Conservation (phyloP, 1,284 basidiomycete genomes). For the Ustilago xerochloae region DNA sequence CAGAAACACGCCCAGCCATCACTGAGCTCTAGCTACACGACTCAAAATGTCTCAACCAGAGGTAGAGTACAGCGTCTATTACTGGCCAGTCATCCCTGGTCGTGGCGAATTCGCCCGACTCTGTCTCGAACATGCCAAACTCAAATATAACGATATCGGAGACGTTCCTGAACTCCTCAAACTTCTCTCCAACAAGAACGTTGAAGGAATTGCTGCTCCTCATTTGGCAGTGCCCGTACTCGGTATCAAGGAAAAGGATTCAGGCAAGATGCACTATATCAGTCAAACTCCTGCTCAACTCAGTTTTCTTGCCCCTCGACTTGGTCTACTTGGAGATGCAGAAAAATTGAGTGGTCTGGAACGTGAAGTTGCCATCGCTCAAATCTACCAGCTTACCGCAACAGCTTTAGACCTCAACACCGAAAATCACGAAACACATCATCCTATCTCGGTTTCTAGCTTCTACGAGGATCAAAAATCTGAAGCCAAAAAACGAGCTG, state of each 20-base stretch:
- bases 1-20: not conserved
- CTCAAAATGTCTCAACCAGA: conserved; percentile 19
- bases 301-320: conserved; percentile 70
- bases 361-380: conserved; percentile 39
- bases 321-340: conserved; percentile 61
- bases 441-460: conserved; percentile 35
- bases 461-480: conserved; percentile 72
- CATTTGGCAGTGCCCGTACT: conserved; percentile 69
- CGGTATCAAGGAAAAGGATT: conserved; percentile 20
- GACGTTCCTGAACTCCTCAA: conserved; percentile 29
- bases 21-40: not conserved
- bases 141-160: conserved; percentile 69
- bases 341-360: conserved; percentile 25
- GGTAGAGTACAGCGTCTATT: conserved; percentile 42
- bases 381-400: conserved; percentile 70
- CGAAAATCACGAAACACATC: conserved; percentile 69
- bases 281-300: conserved; percentile 71
- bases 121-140: conserved; percentile 70
- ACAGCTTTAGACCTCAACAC: conserved; percentile 71
- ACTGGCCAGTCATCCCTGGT: conserved; percentile 70
- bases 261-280: conserved; percentile 32
- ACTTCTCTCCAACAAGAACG: conserved; percentile 24
- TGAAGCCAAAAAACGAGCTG: conserved; percentile 67
- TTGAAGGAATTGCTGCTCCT: conserved; percentile 12
- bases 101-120: conserved; percentile 72